A percentile compares a stretch with the other conserved stretches of the same genome.
Conservation (phyloP, 148 eudicot species). For the Dysphania ambrosioides region DNA sequence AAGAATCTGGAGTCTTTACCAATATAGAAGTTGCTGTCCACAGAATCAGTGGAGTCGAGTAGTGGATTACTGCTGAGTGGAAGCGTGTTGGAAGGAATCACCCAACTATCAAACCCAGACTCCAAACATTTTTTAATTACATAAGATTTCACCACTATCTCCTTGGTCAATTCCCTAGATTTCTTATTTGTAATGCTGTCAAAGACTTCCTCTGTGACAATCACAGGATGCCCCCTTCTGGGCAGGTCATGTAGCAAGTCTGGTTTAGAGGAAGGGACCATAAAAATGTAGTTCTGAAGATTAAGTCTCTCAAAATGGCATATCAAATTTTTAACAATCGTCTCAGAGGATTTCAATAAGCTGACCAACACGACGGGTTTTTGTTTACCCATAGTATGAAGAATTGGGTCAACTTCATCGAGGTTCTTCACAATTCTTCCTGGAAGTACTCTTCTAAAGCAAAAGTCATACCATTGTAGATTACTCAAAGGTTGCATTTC, state of each 20-base stretch:
- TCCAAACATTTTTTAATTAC: conserved; percentile 54
- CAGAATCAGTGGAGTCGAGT: conserved; percentile 29
- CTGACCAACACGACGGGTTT: conserved; percentile 57
- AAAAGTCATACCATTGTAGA: conserved; percentile 85
- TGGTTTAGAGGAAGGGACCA: conserved; percentile 52
- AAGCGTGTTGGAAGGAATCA: conserved; percentile 52
- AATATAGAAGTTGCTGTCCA: conserved; percentile 37
- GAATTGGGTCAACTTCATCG: conserved; percentile 44
- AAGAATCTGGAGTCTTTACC: conserved; percentile 42
- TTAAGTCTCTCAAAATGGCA: conserved; percentile 82
- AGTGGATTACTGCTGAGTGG: conserved; percentile 36
- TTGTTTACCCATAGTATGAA: conserved; percentile 50
- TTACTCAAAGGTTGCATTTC: conserved; percentile 54
- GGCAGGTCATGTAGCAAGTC: conserved; percentile 59
- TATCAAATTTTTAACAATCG: conserved; percentile 52
- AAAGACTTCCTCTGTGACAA: conserved; percentile 44
- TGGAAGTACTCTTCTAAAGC: conserved; percentile 72
- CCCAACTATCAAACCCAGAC: conserved; percentile 53
- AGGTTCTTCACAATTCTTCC: conserved; percentile 50
- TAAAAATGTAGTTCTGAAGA: conserved; percentile 58
- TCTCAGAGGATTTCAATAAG: conserved; percentile 38
- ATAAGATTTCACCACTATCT: conserved; percentile 46
- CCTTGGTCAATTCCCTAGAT: conserved; percentile 39
- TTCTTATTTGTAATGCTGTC: conserved; percentile 35
- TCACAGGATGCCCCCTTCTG: conserved; percentile 84